phyloP scores from a whole-genome alignment of 1,139 yeast genomes.

The Lodderomyces elongisporus region DNA sequence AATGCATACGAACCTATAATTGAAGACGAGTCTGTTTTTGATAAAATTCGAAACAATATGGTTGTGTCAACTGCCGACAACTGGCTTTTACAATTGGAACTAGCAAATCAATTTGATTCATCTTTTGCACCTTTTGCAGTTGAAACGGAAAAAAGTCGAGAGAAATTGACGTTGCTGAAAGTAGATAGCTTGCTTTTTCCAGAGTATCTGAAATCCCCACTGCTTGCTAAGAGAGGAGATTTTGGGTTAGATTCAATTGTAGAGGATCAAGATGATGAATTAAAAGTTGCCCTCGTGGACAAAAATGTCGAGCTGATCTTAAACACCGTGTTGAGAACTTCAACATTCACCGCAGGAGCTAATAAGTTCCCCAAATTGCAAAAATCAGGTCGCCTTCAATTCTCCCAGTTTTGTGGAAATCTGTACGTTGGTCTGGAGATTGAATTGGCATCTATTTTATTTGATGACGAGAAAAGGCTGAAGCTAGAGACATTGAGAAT shows the following conservation, averaged over 20 bases:
- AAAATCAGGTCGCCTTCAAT: slow-evolving; percentile 16
- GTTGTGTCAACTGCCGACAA: slow-evolving; percentile 48
- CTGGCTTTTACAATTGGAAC: slow-evolving; percentile 60
- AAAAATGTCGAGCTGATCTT: not conserved
- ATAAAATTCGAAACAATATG: slow-evolving; percentile 26
- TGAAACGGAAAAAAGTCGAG: slow-evolving; percentile 12
- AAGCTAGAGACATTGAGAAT: slow-evolving; percentile 30
- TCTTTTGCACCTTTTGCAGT: slow-evolving; percentile 30
- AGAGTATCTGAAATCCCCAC: slow-evolving; percentile 28
- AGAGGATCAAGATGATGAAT: not conserved
- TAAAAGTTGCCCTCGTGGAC: not conserved
- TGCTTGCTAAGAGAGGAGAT: not conserved
- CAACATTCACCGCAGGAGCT: not conserved
- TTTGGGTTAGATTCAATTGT: not conserved
- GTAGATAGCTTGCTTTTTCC: slow-evolving; percentile 55
- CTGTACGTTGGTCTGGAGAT: no score
- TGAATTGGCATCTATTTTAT: slow-evolving; percentile 17
- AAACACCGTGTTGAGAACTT: not conserved
- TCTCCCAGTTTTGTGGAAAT: slow-evolving; percentile 40
- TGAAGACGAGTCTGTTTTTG: slow-evolving; percentile 27
- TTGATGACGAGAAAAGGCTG: slow-evolving; percentile 14
- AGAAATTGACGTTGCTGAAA: slow-evolving; percentile 22
- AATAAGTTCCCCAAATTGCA: slow-evolving; percentile 3
- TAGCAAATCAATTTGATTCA: slow-evolving; percentile 54
- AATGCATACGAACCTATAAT: slow-evolving; percentile 68